Evolutionary conservation across 331 rosid species (phyloP).

Genomic region (Acacia concinna): DNA sequence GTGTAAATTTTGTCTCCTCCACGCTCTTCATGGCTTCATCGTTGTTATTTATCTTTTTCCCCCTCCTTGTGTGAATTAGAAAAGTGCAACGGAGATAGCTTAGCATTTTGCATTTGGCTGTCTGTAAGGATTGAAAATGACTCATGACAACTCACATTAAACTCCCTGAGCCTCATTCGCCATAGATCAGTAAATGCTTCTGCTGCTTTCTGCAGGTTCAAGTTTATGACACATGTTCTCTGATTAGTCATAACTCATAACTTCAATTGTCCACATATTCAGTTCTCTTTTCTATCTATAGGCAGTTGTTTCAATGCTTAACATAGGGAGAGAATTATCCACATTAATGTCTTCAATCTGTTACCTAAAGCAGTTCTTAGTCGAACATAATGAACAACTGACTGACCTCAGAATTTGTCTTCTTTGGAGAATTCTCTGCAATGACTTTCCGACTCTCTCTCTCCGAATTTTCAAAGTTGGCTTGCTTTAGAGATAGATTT

Average conservation of each 20-base stretch:
- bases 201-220: slow-evolving; percentile 10
- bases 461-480: neutral
- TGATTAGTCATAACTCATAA: neutral
- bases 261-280: neutral
- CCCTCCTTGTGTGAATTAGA: neutral
- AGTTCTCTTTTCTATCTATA: neutral
- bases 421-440: neutral
- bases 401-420: neutral
- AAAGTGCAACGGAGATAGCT: neutral
- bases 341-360: neutral
- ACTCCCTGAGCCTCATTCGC: neutral
- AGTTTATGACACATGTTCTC: neutral
- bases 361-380: neutral
- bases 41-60: neutral
- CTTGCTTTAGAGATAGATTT: neutral
- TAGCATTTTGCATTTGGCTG: neutral
- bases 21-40: too few species aligned
- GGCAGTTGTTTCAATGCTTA: neutral
- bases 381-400: neutral
- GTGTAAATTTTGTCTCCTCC: neutral
- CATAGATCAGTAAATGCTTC: neutral
- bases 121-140: neutral
- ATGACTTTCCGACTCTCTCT: neutral
- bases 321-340: neutral
- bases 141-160: slow-evolving; percentile 1